phyloP scores from a whole-genome alignment of 2,329 filamentous ascomycete species.

The Alternaria rosae region DNA sequence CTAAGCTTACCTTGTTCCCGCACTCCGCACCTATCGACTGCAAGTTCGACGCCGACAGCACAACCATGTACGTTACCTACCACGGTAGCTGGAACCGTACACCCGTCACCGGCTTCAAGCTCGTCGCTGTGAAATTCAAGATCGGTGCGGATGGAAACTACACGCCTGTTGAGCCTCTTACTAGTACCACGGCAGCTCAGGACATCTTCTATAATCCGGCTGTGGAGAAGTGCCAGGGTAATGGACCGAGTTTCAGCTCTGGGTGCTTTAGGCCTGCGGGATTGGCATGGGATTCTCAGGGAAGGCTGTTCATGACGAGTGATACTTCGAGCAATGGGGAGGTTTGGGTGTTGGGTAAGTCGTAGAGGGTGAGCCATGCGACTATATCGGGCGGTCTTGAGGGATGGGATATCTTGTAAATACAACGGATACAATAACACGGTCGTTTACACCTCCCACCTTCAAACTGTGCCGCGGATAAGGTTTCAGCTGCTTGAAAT shows the following conservation, averaged over 20 bases:
- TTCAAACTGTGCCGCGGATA: too few relatives aligned
- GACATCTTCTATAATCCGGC: constrained; percentile 65
- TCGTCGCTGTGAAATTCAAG: constrained; percentile 55
- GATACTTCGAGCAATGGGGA: constrained; percentile 38
- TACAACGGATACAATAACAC: neutral
- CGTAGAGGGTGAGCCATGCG: constrained; percentile 18
- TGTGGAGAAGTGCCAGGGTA: constrained; percentile 59
- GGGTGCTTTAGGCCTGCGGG: constrained; percentile 70
- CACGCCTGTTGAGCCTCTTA: constrained; percentile 52
- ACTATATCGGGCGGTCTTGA: neutral
- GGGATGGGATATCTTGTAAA: neutral
- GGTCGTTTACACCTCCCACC: neutral
- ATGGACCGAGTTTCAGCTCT: constrained; percentile 37
- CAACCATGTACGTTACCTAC: constrained; percentile 70
- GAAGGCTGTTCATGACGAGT: constrained; percentile 65
- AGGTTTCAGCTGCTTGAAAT: too few relatives aligned
- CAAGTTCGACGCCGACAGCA: constrained; percentile 66
- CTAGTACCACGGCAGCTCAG: constrained; percentile 58
- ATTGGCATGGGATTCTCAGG: constrained; percentile 57
- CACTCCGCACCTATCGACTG: constrained; percentile 77
- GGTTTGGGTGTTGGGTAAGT: constrained; percentile 41
- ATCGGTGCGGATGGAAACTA: constrained; percentile 46
- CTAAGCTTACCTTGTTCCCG: constrained; percentile 65
- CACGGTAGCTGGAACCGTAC: constrained; percentile 72
- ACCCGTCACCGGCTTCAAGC: constrained; percentile 59